A percentile compares a stretch with the other conserved stretches of the same genome.
These are phyloP conservation scores for Anaeramoeba flamelloides DNA, from an alignment of 78 protist species.

Conservation along the genomic window DNA sequence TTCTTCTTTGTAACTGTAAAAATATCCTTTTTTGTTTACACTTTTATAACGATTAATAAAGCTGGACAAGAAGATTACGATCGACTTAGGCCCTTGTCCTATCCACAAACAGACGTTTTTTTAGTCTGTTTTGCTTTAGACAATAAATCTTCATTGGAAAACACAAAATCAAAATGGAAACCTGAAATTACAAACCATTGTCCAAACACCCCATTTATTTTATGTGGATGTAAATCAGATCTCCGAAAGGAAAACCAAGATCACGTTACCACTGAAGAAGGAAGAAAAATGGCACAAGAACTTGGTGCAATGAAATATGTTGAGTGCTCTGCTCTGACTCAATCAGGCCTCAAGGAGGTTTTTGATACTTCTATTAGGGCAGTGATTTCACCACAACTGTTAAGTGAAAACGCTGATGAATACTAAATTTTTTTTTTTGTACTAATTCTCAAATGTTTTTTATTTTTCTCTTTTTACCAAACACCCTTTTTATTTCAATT, in stretches of 20 bases:
- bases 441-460: no score
- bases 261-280: not conserved
- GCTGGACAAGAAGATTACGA: constrained; percentile 1
- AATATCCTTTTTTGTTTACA: no score
- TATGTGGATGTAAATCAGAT: not conserved
- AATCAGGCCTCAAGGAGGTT: not conserved
- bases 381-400: no score
- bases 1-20: no score
- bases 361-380: not conserved
- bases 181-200: not conserved
- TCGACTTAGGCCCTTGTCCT: not conserved
- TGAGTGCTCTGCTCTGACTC: not conserved
- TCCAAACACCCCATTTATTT: not conserved
- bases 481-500: no score
- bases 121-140: not conserved
- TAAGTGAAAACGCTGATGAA: no score
- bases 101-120: not conserved
- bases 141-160: not conserved
- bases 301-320: not conserved
- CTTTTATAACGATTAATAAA: no score
- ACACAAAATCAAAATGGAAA: not conserved
- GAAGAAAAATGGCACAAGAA: not conserved
- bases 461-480: no score
- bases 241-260: not conserved
- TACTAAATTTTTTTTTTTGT: no score